These are phyloP conservation scores for Hemileccinum rubropunctum DNA, from an alignment of 768 basidiomycete species.

Conservation along the genomic window DNA sequence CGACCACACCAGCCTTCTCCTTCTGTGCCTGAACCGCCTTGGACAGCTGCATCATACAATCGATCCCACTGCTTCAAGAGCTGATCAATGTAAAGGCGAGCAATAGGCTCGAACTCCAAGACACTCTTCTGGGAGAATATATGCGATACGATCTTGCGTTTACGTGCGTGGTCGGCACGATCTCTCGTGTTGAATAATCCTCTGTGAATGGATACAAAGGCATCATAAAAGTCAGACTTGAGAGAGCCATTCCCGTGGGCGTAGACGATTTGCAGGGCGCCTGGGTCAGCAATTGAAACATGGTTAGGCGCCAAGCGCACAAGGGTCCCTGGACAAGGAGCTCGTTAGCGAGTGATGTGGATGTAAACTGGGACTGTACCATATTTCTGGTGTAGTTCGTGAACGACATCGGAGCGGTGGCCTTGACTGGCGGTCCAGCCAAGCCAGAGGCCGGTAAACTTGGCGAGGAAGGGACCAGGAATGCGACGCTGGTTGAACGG, in stretches of 20 bases:
- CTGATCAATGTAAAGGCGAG: slow-evolving; percentile 55
- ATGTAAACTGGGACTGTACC: slow-evolving; percentile 42
- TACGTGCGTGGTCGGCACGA: slow-evolving; percentile 76
- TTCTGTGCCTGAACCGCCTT: slow-evolving; percentile 55
- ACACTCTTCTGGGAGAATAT: slow-evolving; percentile 86
- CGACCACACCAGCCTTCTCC: slow-evolving; percentile 63
- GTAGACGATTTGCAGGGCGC: slow-evolving; percentile 71
- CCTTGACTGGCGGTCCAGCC: slow-evolving; percentile 63
- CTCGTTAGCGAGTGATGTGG: not conserved
- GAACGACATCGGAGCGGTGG: slow-evolving; percentile 72
- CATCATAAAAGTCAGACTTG: slow-evolving; percentile 77
- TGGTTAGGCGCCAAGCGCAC: slow-evolving; percentile 77
- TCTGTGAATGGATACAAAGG: slow-evolving; percentile 71
- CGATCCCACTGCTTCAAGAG: slow-evolving; percentile 76
- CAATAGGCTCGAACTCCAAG: slow-evolving; percentile 80
- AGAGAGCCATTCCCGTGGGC: slow-evolving; percentile 83
- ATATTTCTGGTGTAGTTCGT: slow-evolving; percentile 68
- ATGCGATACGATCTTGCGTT: slow-evolving; percentile 87
- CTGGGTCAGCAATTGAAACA: slow-evolving; percentile 74
- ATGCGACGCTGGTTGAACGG: slow-evolving; percentile 55
- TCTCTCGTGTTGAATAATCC: slow-evolving; percentile 80
- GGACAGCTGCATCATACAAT: slow-evolving; percentile 52
- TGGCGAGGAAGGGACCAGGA: slow-evolving; percentile 71
- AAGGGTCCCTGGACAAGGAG: slow-evolving; percentile 45
- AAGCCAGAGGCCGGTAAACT: slow-evolving; percentile 73